Conservation (phyloP, 169 alveolate species). For the Cyclospora cayetanensis region DNA sequence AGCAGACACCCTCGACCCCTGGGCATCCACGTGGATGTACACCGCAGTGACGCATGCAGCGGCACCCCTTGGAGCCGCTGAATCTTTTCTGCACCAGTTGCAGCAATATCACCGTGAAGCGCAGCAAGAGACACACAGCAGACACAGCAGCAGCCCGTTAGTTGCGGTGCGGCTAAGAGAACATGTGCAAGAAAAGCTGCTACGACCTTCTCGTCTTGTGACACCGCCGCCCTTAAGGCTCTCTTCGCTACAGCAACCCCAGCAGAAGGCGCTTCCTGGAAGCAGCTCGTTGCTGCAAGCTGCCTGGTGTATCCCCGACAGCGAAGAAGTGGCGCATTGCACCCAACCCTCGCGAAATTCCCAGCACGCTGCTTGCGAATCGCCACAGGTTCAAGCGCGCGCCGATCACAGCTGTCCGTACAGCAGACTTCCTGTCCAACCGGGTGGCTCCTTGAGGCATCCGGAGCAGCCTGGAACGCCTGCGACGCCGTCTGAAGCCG, state of each 20-base stretch:
- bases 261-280: not conserved
- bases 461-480: not conserved
- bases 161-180: not conserved
- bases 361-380: too few species aligned
- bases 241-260: not conserved
- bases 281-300: conserved; percentile 22
- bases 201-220: not conserved
- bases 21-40: conserved; percentile 22
- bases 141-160: not conserved
- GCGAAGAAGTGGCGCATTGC: not conserved
- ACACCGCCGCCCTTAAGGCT: not conserved
- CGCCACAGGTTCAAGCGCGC: too few species aligned
- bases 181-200: not conserved
- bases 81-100: not conserved
- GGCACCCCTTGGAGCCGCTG: not conserved
- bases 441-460: not conserved
- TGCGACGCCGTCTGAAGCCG: not conserved
- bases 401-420: not conserved
- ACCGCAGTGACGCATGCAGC: conserved; percentile 7
- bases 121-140: not conserved
- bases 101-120: not conserved
- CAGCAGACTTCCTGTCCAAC: not conserved
- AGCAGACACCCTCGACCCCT: too few species aligned
- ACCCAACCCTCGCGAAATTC: not conserved
- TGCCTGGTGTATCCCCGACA: not conserved